Evolutionary conservation across 306 rosid species (phyloP).

Genomic region (Casuarina cunninghamiana): DNA sequence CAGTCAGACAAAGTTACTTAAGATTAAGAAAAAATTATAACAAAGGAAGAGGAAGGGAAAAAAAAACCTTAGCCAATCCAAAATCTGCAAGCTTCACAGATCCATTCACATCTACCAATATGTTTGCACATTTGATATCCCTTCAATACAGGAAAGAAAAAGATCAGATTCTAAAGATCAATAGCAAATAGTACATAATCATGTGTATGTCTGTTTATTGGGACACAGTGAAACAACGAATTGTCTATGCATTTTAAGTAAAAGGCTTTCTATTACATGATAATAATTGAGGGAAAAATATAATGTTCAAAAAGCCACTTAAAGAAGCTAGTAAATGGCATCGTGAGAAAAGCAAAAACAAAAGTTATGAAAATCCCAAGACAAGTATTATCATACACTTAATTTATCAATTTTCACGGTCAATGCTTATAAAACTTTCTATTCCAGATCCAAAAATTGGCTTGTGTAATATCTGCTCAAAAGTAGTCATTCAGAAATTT

Average conservation of each 20-base stretch:
- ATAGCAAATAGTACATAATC: not conserved
- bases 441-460: not conserved
- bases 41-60: constrained; percentile 18
- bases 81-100: constrained; percentile 97
- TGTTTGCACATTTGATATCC: constrained; percentile 96
- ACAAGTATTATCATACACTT: not conserved
- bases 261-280: not conserved
- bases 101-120: constrained; percentile 89
- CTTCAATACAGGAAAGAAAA: constrained; percentile 39
- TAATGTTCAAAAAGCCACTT: not conserved
- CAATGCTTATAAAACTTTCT: not conserved
- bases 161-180: constrained; percentile 25
- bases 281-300: not conserved
- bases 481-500: too few relatives aligned
- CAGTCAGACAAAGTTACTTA: constrained; percentile 5
- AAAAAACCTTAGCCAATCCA: constrained; percentile 92
- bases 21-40: constrained; percentile 5
- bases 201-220: not conserved
- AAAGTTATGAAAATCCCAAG: not conserved
- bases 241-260: not conserved
- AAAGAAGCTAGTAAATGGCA: not conserved
- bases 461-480: not conserved
- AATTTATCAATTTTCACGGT: not conserved
- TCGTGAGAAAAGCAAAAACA: not conserved
- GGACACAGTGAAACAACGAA: not conserved